Evolutionary conservation across 306 rosid species (phyloP), one percentile per base, ranked within the genome.

Genomic region (Carpinus fangiana): DNA sequence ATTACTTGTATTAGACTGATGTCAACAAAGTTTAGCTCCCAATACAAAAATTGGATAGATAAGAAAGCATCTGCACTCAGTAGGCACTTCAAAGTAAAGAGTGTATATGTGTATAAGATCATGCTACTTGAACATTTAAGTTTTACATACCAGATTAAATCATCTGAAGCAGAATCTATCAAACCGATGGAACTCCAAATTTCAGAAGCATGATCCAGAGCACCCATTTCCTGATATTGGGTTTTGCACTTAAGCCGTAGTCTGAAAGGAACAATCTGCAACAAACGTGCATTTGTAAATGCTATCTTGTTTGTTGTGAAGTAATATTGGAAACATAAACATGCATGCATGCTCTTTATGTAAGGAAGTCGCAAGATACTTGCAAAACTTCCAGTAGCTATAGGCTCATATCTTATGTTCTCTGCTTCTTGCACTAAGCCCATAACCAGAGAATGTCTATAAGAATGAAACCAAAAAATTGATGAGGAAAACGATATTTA

Each of bases 111-210:
- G 7, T 62, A 28, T 12, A 12, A 31, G 16, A 31, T 62, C 68
- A 13, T 7, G 51, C 61, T 36, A 31, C 46, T 73, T 53, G 46
- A 73, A 31, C 16, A 52, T 21, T 11, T 9, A 56, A 41, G 14
- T 10, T 8, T 8, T 20, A n/a, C 79, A 3, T 86, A 95, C 98
- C 98, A 95, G 80, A 95, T 89, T 56, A 83, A 82, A 86, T 95
- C 97, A 79, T 91, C 87, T 16, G 88, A 79, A 28, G 86, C 28
- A 82, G 93, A 67, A 61, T 82, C 82, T 7, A 62, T 73, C 34
- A 77, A 77, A 16, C 17, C 74, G 57, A 53, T 61, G 64, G 65
- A 68, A 64, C 47, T 80, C 11, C 80, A 78, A 12, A 31, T 59
- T 18, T 70, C 84, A 78, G 71, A 75, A 61, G 20, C 79, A 51